Evolutionary conservation across 2,329 filamentous ascomycete species (phyloP).

Genomic region (Colletotrichum viniferum): DNA sequence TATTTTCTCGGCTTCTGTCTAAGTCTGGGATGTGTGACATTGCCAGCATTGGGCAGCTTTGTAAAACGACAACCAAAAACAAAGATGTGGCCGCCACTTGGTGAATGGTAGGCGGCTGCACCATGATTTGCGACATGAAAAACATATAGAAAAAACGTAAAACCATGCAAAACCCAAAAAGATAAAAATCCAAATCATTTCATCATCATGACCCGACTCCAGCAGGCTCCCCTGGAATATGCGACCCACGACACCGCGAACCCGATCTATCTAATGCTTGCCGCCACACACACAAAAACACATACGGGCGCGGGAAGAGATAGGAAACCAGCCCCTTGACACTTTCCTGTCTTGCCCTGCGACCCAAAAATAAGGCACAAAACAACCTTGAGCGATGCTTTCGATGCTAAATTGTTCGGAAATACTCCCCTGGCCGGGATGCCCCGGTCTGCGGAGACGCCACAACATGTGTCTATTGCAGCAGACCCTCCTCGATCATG

Average conservation of each 20-base stretch:
- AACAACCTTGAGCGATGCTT: background rate
- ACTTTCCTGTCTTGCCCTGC: background rate
- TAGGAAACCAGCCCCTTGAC: background rate
- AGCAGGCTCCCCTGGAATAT: conserved; percentile 13
- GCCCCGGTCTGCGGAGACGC: background rate
- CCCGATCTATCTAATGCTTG: conserved; percentile 8
- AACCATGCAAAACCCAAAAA: background rate
- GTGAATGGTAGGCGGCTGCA: background rate
- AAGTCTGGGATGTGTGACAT: background rate
- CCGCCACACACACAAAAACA: background rate
- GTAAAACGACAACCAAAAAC: background rate
- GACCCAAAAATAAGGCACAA: background rate
- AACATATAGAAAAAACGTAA: background rate
- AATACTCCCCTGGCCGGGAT: background rate
- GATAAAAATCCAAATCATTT: conserved; percentile 1
- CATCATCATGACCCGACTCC: conserved; percentile 11
- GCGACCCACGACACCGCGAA: background rate
- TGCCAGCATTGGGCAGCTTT: background rate
- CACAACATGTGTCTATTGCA: background rate
- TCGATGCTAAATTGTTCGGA: background rate
- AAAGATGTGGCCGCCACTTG: background rate
- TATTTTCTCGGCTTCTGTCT: background rate
- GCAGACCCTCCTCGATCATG: conserved; percentile 12
- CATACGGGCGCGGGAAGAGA: background rate
- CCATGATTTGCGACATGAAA: background rate